Conservation (phyloP, 2,329 filamentous ascomycete genomes). For the Phialemonium atrogriseum region DNA sequence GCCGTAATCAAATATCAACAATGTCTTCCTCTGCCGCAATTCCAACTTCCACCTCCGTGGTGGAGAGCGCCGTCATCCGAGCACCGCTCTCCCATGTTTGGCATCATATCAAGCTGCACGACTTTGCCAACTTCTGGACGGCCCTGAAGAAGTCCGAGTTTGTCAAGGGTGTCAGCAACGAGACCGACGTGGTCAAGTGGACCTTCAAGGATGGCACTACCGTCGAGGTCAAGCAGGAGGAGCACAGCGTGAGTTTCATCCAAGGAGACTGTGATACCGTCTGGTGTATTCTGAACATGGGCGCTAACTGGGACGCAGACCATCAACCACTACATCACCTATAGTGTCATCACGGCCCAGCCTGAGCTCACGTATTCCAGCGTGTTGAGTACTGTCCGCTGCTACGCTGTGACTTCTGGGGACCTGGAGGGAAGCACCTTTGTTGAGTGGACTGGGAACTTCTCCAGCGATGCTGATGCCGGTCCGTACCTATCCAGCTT, state of each 20-base stretch:
- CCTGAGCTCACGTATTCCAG: conserved; percentile 58
- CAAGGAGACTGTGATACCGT: background rate
- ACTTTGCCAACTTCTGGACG: conserved; percentile 60
- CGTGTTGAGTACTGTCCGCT: conserved; percentile 58
- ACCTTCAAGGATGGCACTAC: conserved; percentile 62
- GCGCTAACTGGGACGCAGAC: conserved; percentile 29
- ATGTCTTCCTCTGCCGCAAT: conserved; percentile 29
- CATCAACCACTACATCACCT: conserved; percentile 69
- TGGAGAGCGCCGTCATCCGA: conserved; percentile 60
- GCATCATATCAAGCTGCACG: conserved; percentile 67
- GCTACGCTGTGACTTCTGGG: conserved; percentile 58
- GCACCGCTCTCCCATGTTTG: conserved; percentile 59
- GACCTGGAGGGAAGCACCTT: conserved; percentile 56
- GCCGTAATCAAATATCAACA: too few relatives aligned
- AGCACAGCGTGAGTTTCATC: conserved; percentile 51
- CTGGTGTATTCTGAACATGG: too few relatives aligned
- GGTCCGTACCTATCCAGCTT: conserved; percentile 31
- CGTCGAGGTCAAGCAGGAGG: conserved; percentile 67
- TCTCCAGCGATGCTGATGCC: conserved; percentile 62
- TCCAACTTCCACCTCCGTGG: conserved; percentile 58
- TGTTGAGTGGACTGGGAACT: conserved; percentile 61
- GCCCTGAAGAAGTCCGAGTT: conserved; percentile 53
- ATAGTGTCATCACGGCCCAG: conserved; percentile 59
- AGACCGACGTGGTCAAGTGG: conserved; percentile 63
- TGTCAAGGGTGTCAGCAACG: conserved; percentile 53